Evolutionary conservation across 2,329 filamentous ascomycete species (phyloP), one percentile per base, ranked within the genome.

Genomic region (Venturia carpophila): DNA sequence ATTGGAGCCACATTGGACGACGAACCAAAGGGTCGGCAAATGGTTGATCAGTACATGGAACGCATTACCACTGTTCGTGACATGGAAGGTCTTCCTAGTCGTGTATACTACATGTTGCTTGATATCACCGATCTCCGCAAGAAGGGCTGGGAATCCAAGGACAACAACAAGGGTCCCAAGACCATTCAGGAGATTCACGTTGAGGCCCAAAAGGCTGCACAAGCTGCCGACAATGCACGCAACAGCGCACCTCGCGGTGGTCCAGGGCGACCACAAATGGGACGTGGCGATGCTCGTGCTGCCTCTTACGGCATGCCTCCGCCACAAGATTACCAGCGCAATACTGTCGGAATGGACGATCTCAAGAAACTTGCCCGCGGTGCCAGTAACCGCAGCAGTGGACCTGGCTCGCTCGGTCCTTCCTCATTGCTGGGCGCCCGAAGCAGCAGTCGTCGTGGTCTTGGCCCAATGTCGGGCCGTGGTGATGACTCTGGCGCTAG

Each of bases 101-200:
- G 94, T 81, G 83, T 97, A 70, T 87, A 85, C 74, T 99, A 97
- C 79, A 97, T 99, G 94, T 84, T 99, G 67, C 86, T 97, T 87
- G 94, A 99, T 74, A 85, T 96, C 65, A 76, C 96, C 66, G 94
- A 99, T 75, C 82, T 99, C 69, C 88, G 94, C 70, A 85, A 77
- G 73, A 80, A 82, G 63, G 82, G 84, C 74, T 99, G 94, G 94
- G 77, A 83, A 67, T 92, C 91, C 66, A 97, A 96, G 82, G 91
- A 96, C 74, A 79, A 81, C 64, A 89, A 92, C 79, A 97, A 97
- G 82, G 94, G 94, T 45, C 94, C 94, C 66, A 97, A 97, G 87
- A 99, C 94, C 10, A 89, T 99, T 64, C 87, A 92, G 4, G 90
- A 97, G 79, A 90, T 99, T 70, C 90, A 92, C 74, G 88, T 87